These are phyloP conservation scores for Pseudogymnoascus sp. DNA, from an alignment of 2,329 filamentous ascomycete species.

Conservation along the genomic window DNA sequence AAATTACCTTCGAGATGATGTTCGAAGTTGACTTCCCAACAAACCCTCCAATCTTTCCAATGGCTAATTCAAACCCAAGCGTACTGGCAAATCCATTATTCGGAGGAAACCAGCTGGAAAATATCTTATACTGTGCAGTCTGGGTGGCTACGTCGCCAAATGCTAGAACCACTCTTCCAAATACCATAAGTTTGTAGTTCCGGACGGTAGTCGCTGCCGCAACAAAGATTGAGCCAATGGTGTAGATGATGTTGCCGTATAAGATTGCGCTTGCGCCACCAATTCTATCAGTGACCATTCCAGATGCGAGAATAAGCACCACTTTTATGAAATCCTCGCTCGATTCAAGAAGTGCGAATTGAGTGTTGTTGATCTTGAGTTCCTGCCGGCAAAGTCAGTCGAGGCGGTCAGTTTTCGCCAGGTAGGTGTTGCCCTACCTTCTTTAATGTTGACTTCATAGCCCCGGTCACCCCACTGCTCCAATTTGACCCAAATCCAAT, in stretches of 20 bases:
- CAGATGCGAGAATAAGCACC: conserved; percentile 46
- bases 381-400: conserved; percentile 27
- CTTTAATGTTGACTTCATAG: conserved; percentile 55
- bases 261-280: conserved; percentile 53
- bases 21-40: conserved; percentile 55
- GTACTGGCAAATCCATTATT: conserved; percentile 56
- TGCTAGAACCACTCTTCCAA: conserved; percentile 46
- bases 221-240: conserved; percentile 50
- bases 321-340: conserved; percentile 58
- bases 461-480: conserved; percentile 53
- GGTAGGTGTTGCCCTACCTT: conserved; percentile 30
- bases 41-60: conserved; percentile 55
- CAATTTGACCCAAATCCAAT: conserved; percentile 55
- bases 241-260: conserved; percentile 55
- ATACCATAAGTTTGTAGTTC: conserved; percentile 54
- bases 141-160: conserved; percentile 59
- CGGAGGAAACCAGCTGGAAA: conserved; percentile 57
- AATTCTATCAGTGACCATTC: conserved; percentile 49
- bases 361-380: conserved; percentile 51
- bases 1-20: conserved; percentile 41
- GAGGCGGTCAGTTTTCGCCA: not conserved
- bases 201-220: conserved; percentile 50
- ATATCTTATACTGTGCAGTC: conserved; percentile 58
- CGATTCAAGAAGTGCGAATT: conserved; percentile 51
- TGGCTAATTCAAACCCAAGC: conserved; percentile 51